These are phyloP conservation scores for Warburgia ugandensis DNA, from an alignment of 164 flowering plant genomes.

Conservation along the genomic window DNA sequence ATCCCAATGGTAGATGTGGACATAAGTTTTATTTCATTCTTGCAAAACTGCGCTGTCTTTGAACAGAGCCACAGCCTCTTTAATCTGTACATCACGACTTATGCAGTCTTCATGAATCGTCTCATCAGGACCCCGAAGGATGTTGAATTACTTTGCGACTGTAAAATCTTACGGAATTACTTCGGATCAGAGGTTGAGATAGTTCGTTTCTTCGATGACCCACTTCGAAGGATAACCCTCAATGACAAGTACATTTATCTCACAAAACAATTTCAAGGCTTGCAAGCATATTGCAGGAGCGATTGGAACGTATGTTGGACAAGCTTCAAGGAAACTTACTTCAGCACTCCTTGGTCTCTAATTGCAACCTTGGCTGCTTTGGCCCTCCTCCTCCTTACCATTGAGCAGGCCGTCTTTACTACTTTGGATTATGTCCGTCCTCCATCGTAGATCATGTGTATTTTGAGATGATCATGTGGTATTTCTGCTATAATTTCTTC, in stretches of 20 bases:
- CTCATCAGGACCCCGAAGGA: constrained; percentile 1
- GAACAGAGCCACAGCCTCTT: too few relatives aligned
- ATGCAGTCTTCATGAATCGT: not conserved
- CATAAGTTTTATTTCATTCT: too few relatives aligned
- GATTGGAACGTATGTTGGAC: not conserved
- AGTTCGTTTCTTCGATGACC: not conserved
- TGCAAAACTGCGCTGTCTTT: too few relatives aligned
- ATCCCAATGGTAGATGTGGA: too few relatives aligned
- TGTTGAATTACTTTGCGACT: not conserved
- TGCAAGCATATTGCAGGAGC: not conserved
- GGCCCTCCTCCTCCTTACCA: not conserved
- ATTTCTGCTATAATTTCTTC: too few relatives aligned
- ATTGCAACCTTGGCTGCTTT: not conserved
- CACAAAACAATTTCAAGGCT: not conserved
- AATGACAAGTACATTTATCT: not conserved
- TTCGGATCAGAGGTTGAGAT: not conserved
- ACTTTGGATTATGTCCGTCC: not conserved
- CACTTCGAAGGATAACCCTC: not conserved
- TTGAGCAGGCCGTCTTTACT: not conserved
- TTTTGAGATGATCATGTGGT: too few relatives aligned
- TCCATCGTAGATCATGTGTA: too few relatives aligned
- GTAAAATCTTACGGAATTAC: not conserved
- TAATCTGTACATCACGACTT: not conserved
- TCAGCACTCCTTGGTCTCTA: constrained; percentile 9
- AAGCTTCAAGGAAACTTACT: not conserved